Conservation (phyloP, 1,284 basidiomycete species). For the Trametes versicolor region DNA sequence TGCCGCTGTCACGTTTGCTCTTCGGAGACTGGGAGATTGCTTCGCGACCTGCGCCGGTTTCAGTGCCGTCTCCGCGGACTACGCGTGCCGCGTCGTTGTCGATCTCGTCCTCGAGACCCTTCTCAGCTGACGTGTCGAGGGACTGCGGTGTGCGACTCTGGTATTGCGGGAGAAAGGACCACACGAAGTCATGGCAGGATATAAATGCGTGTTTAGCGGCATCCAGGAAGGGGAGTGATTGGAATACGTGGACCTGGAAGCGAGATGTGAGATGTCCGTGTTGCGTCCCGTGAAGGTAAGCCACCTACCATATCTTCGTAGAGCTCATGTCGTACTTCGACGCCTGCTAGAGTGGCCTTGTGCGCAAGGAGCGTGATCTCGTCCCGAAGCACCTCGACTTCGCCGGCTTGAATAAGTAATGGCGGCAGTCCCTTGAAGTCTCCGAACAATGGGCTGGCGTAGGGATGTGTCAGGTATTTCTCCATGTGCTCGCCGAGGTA, state of each 20-base stretch:
- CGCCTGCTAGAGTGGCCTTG: conserved; percentile 91
- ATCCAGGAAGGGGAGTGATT: conserved; percentile 86
- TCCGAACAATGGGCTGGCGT: conserved; percentile 96
- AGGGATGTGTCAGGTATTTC: conserved; percentile 93
- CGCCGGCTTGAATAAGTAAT: conserved; percentile 92
- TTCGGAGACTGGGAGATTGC: conserved; percentile 24
- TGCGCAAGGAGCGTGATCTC: conserved; percentile 94
- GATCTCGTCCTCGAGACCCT: conserved; percentile 70
- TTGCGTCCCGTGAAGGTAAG: conserved; percentile 14
- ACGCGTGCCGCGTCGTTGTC: conserved; percentile 69
- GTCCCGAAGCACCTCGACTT: conserved; percentile 93
- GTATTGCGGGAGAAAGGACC: conserved; percentile 61
- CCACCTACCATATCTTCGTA: conserved; percentile 91
- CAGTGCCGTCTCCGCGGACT: conserved; percentile 73
- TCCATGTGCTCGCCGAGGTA: conserved; percentile 91
- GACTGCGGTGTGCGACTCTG: conserved; percentile 58
- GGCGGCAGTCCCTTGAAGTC: conserved; percentile 90
- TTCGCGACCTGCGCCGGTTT: conserved; percentile 49
- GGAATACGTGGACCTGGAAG: conserved; percentile 87
- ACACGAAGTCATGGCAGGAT: conserved; percentile 82
- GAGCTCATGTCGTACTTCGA: conserved; percentile 90
- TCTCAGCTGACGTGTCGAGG: conserved; percentile 65
- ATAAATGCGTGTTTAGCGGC: conserved; percentile 78
- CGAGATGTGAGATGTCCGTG: background rate
- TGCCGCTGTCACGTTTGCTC: conserved; percentile 7